A percentile compares a stretch with the other conserved stretches of the same genome.
Evolutionary conservation across 225 moss, liverwort and hornwort genomes (phyloP).

Genomic region (Bryoerythrophyllum caledonicum): DNA sequence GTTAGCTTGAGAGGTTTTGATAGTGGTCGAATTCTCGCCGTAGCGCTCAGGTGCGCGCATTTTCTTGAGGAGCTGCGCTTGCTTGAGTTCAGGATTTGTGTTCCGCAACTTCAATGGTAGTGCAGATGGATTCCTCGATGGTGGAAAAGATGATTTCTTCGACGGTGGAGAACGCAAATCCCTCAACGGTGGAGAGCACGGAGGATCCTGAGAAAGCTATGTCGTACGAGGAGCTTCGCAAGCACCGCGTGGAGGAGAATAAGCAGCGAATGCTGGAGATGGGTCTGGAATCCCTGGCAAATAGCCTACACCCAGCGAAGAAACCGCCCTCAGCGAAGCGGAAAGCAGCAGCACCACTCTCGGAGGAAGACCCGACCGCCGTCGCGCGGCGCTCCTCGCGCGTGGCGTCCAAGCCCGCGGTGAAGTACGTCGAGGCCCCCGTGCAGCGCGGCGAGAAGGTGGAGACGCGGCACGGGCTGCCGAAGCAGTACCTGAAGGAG

Average conservation of each 20-base stretch:
- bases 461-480: slow-evolving; percentile 44
- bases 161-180: neutral
- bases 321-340: slow-evolving; percentile 33
- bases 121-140: neutral
- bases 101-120: no score
- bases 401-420: slow-evolving; percentile 49
- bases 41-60: no score
- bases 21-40: no score
- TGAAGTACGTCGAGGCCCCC: slow-evolving; percentile 38
- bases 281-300: slow-evolving; percentile 39
- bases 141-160: neutral
- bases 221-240: slow-evolving; percentile 43
- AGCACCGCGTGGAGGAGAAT: slow-evolving; percentile 59
- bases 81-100: no score
- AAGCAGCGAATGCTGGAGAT: slow-evolving; percentile 52
- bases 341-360: slow-evolving; percentile 19
- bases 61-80: no score
- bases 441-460: slow-evolving; percentile 18
- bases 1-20: neutral
- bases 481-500: slow-evolving; percentile 34
- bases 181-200: neutral
- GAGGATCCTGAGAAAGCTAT: slow-evolving; percentile 3
- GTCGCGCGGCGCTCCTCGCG: slow-evolving; percentile 56
- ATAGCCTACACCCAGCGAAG: slow-evolving; percentile 20
- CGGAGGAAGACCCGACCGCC: slow-evolving; percentile 25